A percentile compares a stretch with the other conserved stretches of the same genome.
Conservation (phyloP, 2,329 filamentous ascomycete species). For the Dissoconium aciculare region DNA sequence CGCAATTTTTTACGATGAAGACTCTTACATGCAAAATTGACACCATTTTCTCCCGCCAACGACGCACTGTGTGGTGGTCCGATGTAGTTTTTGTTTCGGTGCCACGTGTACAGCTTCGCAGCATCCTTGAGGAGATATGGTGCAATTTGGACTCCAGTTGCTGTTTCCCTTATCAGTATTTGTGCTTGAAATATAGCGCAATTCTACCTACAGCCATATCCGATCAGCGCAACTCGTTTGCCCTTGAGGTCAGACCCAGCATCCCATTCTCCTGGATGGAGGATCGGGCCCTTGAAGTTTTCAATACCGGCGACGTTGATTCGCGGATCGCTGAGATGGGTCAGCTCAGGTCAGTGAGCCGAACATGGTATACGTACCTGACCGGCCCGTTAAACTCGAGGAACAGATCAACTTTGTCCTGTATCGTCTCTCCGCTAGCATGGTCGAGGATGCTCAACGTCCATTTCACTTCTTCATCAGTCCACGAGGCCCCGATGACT, state of each 20-base stretch:
- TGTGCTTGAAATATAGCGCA: not conserved
- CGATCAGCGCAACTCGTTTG: conserved; percentile 7
- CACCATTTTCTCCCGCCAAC: conserved; percentile 10
- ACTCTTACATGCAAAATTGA: conserved; percentile 12
- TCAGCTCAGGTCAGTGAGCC: too few species aligned
- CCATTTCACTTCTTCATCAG: conserved; percentile 9
- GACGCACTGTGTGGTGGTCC: conserved; percentile 11
- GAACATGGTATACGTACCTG: conserved; percentile 5
- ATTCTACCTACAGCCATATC: conserved; percentile 11
- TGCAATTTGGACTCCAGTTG: conserved; percentile 11
- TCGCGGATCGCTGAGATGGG: conserved; percentile 5
- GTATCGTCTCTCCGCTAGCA: conserved; percentile 3
- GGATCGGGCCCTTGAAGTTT: conserved; percentile 7
- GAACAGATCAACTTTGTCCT: conserved; percentile 12
- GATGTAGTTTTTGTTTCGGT: conserved; percentile 13
- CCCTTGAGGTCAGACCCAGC: conserved; percentile 5
- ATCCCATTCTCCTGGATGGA: conserved; percentile 8
- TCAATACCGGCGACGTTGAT: conserved; percentile 7
- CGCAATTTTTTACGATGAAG: not conserved
- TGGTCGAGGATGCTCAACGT: conserved; percentile 9
- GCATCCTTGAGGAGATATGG: conserved; percentile 13
- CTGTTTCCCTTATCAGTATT: conserved; percentile 1
- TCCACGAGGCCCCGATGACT: conserved; percentile 7
- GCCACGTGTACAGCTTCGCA: conserved; percentile 12
- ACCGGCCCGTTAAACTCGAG: conserved; percentile 14